Evolutionary conservation across 148 eudicot genomes (phyloP), one percentile per base, ranked within the genome.

Genomic region (Beta vulgaris): DNA sequence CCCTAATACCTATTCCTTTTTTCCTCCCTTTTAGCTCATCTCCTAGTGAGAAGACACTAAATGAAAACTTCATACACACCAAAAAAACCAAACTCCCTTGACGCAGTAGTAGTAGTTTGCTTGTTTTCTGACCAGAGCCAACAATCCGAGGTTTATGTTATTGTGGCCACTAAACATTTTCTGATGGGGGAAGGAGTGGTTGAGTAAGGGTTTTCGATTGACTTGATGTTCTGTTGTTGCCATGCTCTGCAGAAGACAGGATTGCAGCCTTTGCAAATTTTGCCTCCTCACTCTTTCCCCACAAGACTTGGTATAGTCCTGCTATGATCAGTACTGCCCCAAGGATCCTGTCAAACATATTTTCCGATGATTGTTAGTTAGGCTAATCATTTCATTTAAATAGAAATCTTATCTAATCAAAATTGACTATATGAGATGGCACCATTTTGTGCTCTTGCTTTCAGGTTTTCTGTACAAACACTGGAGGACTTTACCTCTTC

Each of bases 281-380:
- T 26, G 82, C 85, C 75, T 95, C 99, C 80, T 86, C 88, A 69
- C 72, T 95, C 78, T 95, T 95, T 15, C 99, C 99, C 98, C 99
- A 95, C 48, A 95, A 83, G 39, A 95, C 99, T 28, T 92, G 77
- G 85, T 95, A 95, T 76, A 95, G 58, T 68, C 99, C 99, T 9
- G 89, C 31, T 84, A 95, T 91, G 85, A 95, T 95, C 88, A 95
- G 69, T 71, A 87, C 82, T 25, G 99, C 99, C 39, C 99, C 99
- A 13, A 95, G 85, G 69, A 95, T 92, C 91, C 99, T 95, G 98
- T 76, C 43, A 40, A n/a, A 53, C 48, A 26, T 5, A 68, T 58
- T 59, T 2, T 21, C 28, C 42, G 54, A 32, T 67, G 29, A 46
- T 51, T 31, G 69, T 76, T 46, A 81, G 80, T 7, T 43, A 76